Conservation (phyloP, 441 rosid genomes). For the Sinapis alba region DNA sequence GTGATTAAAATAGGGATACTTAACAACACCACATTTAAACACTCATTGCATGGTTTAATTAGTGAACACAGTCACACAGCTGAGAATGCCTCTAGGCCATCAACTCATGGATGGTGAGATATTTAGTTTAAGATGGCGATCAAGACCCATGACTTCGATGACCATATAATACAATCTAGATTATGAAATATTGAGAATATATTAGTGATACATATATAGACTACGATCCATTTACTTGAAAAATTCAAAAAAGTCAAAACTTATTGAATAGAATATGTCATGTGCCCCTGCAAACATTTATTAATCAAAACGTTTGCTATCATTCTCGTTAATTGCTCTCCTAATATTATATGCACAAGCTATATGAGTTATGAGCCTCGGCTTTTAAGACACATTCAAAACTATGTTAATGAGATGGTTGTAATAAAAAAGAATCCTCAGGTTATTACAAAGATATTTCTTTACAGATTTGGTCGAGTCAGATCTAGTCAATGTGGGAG, state of each 20-base stretch:
- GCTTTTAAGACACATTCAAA: neutral
- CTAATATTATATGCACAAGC: neutral
- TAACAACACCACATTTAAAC: neutral
- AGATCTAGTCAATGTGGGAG: slow-evolving; percentile 22
- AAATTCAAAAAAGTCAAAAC: neutral
- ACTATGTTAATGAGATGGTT: neutral
- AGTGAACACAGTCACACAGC: neutral
- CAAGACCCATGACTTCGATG: neutral
- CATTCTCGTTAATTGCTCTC: slow-evolving; percentile 1
- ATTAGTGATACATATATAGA: neutral
- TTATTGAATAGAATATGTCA: neutral
- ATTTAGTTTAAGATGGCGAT: neutral
- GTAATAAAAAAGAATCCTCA: neutral
- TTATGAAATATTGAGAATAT: neutral
- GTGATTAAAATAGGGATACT: neutral
- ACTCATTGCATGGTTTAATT: neutral
- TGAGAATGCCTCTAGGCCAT: neutral
- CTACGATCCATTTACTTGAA: neutral
- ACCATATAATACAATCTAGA: neutral
- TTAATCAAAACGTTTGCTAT: slow-evolving; percentile 5
- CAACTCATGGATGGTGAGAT: neutral
- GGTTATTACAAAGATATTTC: slow-evolving; percentile 15
- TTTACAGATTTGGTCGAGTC: slow-evolving; percentile 13
- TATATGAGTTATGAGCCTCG: neutral
- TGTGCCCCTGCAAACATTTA: neutral